Percentiles rank a stretch among this genome's conserved stretches.
phyloP scores from a whole-genome alignment of 1,139 yeast species.

The Taiozyma sp. region DNA sequence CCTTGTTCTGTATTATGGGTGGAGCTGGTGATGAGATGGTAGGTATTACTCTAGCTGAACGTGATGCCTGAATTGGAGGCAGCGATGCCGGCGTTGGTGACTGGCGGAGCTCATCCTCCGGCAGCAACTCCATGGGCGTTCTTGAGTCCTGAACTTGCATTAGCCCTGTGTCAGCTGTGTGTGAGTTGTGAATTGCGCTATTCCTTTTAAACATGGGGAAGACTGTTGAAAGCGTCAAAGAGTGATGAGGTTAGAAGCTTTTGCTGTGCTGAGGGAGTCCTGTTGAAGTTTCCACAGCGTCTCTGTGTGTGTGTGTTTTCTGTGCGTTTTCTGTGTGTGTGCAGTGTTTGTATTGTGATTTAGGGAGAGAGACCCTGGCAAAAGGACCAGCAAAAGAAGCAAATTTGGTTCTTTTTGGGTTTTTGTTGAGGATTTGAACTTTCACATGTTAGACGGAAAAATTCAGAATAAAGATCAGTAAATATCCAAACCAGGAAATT shows the following conservation, averaged over 20 bases:
- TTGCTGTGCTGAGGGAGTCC: too few species aligned
- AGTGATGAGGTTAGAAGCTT: neutral
- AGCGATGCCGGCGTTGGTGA: neutral
- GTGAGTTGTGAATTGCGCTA: neutral
- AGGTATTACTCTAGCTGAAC: neutral
- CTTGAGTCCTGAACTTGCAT: neutral
- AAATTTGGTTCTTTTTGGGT: neutral
- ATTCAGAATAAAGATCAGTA: neutral
- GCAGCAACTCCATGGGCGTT: neutral
- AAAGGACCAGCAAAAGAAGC: neutral
- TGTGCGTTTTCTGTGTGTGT: too few species aligned
- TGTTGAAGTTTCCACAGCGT: too few species aligned
- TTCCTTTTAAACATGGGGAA: neutral
- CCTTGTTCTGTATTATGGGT: neutral
- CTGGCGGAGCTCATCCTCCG: neutral
- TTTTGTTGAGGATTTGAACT: neutral
- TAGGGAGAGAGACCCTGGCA: neutral
- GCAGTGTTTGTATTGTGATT: neutral
- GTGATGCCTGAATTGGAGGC: neutral
- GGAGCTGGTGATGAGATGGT: neutral
- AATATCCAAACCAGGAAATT: neutral
- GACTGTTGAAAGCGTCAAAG: neutral
- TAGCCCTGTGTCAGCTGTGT: neutral
- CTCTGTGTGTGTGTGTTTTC: too few species aligned
- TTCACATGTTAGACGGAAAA: neutral